Percentiles rank a stretch among this genome's conserved stretches.
Evolutionary conservation across 768 basidiomycete genomes (phyloP).

Genomic region (Glaciozyma antarctica): DNA sequence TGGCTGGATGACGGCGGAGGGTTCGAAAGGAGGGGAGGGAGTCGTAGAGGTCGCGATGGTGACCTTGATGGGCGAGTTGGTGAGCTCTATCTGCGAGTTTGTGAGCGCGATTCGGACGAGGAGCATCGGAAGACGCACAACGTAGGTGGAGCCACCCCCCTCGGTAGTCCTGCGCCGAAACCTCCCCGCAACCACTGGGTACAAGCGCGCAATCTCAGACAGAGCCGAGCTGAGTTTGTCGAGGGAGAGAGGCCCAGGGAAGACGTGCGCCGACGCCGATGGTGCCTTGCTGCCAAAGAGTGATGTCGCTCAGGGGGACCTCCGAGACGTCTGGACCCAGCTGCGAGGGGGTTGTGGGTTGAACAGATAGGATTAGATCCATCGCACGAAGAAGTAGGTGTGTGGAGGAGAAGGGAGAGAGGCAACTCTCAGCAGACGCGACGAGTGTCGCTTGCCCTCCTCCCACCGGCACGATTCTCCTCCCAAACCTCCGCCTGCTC

Average conservation of each 20-base stretch:
- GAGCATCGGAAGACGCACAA: background rate
- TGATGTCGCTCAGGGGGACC: background rate
- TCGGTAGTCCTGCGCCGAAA: background rate
- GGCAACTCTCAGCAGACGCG: too few species aligned
- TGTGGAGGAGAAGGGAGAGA: too few species aligned
- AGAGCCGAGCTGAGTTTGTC: background rate
- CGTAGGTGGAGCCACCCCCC: background rate
- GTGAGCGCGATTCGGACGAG: background rate
- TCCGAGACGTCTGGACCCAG: background rate
- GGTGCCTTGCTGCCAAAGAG: background rate
- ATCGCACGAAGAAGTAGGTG: too few species aligned
- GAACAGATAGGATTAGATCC: too few species aligned
- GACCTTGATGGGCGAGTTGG: background rate
- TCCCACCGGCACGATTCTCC: too few species aligned
- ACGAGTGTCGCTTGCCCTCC: too few species aligned
- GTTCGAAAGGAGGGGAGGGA: background rate
- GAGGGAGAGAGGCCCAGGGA: background rate
- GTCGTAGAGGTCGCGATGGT: background rate
- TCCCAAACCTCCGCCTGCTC: background rate
- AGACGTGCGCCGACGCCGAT: background rate
- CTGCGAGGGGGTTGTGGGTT: too few species aligned
- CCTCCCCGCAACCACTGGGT: background rate
- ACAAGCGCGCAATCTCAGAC: background rate
- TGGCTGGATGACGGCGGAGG: background rate
- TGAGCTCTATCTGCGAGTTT: background rate